Percentiles rank a stretch among this genome's conserved stretches.
Evolutionary conservation across 768 basidiomycete species (phyloP).

Genomic region (Pholiota microspora): DNA sequence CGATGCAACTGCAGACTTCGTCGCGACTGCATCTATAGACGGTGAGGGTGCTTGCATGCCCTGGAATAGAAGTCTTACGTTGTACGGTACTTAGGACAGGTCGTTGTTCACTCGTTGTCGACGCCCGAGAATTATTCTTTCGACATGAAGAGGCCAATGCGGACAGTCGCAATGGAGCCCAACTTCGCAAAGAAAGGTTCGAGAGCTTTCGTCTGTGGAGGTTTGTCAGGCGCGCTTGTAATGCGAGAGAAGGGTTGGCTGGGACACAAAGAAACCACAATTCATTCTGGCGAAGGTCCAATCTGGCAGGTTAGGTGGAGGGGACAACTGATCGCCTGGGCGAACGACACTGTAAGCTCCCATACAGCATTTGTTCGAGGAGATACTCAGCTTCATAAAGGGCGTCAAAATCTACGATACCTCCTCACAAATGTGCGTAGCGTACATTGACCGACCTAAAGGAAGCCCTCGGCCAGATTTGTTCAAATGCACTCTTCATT

Average conservation of each 20-base stretch:
- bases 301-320: slow-evolving; percentile 93
- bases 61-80: slow-evolving; percentile 14
- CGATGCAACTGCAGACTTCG: slow-evolving; percentile 83
- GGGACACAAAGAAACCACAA: slow-evolving; percentile 84
- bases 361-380: background rate
- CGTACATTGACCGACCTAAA: slow-evolving; percentile 78
- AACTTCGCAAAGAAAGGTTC: slow-evolving; percentile 77
- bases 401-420: slow-evolving; percentile 95
- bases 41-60: slow-evolving; percentile 48
- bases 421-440: slow-evolving; percentile 70
- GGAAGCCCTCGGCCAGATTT: slow-evolving; percentile 90
- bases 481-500: slow-evolving; percentile 88
- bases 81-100: slow-evolving; percentile 64
- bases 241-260: slow-evolving; percentile 96
- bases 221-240: slow-evolving; percentile 84
- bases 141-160: slow-evolving; percentile 91
- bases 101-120: slow-evolving; percentile 80
- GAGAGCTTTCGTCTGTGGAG: slow-evolving; percentile 86
- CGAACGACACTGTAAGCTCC: slow-evolving; percentile 79
- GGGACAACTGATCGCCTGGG: slow-evolving; percentile 89
- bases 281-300: slow-evolving; percentile 87
- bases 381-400: slow-evolving; percentile 32
- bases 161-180: slow-evolving; percentile 87
- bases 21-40: slow-evolving; percentile 91
- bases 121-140: slow-evolving; percentile 80